Percentiles rank a stretch among this genome's conserved stretches.
phyloP scores from a whole-genome alignment of 179 eudicot species.

The Beta macrorhiza region DNA sequence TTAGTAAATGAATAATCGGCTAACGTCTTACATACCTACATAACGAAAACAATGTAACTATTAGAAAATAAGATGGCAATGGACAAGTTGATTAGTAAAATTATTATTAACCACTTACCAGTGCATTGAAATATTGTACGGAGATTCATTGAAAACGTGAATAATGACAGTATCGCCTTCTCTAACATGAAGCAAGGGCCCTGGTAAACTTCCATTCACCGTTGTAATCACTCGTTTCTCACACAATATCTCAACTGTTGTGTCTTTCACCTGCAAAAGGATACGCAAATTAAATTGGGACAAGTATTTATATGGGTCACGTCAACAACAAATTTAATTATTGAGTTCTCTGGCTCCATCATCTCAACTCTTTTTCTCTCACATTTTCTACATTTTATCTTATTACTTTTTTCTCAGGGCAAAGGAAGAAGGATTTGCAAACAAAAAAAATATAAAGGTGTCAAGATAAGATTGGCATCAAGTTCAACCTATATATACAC shows the following conservation, averaged over 20 bases:
- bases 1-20: too few species aligned
- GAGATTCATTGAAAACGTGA: conserved; percentile 54
- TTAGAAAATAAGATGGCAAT: not conserved
- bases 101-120: conserved; percentile 33
- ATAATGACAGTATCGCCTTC: conserved; percentile 63
- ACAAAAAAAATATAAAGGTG: too few species aligned
- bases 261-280: conserved; percentile 44
- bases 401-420: too few species aligned
- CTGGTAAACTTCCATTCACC: conserved; percentile 56
- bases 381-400: too few species aligned
- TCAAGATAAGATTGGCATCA: not conserved
- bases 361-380: too few species aligned
- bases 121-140: conserved; percentile 58
- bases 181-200: conserved; percentile 45
- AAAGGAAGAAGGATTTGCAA: too few species aligned
- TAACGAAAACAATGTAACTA: not conserved
- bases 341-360: too few species aligned
- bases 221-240: conserved; percentile 39
- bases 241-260: conserved; percentile 42
- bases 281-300: not conserved
- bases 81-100: not conserved
- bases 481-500: too few species aligned
- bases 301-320: too few species aligned
- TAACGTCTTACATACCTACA: not conserved
- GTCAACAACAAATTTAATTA: too few species aligned